A percentile compares a stretch with the other conserved stretches of the same genome.
Conservation (phyloP, 148 eudicot genomes). For the Vaccinium vitisidaea region DNA sequence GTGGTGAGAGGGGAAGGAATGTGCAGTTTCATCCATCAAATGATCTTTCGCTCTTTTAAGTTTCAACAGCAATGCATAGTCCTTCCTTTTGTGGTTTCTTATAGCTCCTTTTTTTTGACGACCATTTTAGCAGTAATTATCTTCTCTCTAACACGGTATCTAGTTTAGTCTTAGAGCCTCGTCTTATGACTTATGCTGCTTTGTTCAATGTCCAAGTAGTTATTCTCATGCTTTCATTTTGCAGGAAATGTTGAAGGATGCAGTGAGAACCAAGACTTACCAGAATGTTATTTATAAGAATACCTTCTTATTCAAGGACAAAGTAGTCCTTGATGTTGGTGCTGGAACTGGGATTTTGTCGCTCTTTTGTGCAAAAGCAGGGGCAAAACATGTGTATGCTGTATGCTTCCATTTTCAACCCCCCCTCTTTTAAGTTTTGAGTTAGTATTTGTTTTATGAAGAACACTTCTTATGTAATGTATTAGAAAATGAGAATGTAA, state of each 20-base stretch:
- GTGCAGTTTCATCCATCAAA: neutral
- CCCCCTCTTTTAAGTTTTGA: neutral
- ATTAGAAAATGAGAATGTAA: too few relatives aligned
- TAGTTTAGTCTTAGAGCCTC: neutral
- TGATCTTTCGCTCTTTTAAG: neutral
- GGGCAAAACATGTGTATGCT: slow-evolving; percentile 98
- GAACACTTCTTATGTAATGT: neutral
- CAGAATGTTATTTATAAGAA: slow-evolving; percentile 88
- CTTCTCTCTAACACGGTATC: neutral
- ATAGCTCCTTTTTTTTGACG: neutral
- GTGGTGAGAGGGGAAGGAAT: neutral
- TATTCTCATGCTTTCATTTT: slow-evolving; percentile 9
- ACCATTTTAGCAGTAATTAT: neutral
- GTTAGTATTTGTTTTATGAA: neutral
- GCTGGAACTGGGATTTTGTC: slow-evolving; percentile 99
- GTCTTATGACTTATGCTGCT: neutral
- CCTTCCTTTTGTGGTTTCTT: neutral
- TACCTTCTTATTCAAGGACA: slow-evolving; percentile 77
- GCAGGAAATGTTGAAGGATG: slow-evolving; percentile 99
- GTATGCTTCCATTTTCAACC: slow-evolving; percentile 37
- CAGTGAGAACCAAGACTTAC: slow-evolving; percentile 91
- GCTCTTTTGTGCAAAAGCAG: slow-evolving; percentile 97
- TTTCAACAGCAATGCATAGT: neutral
- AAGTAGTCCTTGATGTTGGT: slow-evolving; percentile 95
- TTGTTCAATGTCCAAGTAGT: neutral